These are phyloP conservation scores for Noccaea bulbosa DNA, from an alignment of 345 rosid genomes.

Conservation along the genomic window DNA sequence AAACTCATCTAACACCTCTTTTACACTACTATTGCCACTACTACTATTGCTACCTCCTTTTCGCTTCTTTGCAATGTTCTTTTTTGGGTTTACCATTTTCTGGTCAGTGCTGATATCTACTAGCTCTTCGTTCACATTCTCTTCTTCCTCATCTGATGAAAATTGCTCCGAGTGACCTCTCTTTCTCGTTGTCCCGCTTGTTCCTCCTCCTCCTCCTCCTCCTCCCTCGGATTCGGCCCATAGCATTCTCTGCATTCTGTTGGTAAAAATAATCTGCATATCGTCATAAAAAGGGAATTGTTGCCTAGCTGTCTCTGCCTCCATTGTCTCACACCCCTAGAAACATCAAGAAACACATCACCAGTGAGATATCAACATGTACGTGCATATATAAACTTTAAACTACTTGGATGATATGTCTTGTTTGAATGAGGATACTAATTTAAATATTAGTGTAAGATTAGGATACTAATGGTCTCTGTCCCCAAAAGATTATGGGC, in stretches of 20 bases:
- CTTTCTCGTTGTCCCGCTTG: conserved; percentile 49
- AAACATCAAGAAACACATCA: conserved; percentile 5
- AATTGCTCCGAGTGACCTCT: conserved; percentile 43
- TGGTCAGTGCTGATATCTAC: conserved; percentile 32
- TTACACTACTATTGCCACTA: conserved; percentile 42
- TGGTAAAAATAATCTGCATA: conserved; percentile 65
- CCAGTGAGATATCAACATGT: conserved; percentile 5
- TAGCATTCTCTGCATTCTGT: conserved; percentile 72
- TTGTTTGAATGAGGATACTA: background rate
- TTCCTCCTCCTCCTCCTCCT: conserved; percentile 55
- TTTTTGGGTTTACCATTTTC: conserved; percentile 22
- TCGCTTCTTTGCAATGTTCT: conserved; percentile 53
- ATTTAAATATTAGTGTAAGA: background rate
- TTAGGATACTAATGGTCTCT: background rate
- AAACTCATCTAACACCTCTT: conserved; percentile 73
- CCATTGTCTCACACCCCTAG: conserved; percentile 90
- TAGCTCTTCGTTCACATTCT: conserved; percentile 49
- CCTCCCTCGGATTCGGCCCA: conserved; percentile 80
- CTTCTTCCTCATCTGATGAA: conserved; percentile 83
- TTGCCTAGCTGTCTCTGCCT: conserved; percentile 69
- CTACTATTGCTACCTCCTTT: conserved; percentile 45
- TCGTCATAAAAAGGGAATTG: conserved; percentile 86
- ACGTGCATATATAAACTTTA: background rate
- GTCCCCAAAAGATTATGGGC: background rate
- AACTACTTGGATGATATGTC: background rate